These are phyloP conservation scores for Chaetomidium leptoderma DNA, from an alignment of 495 filamentous ascomycete species.

Conservation along the genomic window DNA sequence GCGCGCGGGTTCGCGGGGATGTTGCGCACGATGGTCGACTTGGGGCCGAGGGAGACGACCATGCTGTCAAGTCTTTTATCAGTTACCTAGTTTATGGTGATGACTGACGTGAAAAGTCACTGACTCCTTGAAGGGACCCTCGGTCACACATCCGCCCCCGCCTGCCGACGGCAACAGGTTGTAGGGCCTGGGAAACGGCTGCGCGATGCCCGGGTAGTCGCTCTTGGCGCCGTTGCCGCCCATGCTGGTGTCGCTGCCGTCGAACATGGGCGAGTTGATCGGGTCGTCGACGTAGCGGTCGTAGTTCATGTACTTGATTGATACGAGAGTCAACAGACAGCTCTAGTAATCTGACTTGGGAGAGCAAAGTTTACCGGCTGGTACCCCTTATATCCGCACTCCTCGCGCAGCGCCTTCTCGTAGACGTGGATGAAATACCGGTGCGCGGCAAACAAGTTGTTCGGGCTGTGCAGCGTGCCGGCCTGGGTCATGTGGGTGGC, in stretches of 20 bases:
- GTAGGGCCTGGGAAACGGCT: slow-evolving; percentile 6
- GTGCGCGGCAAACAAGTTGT: slow-evolving; percentile 64
- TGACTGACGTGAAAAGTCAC: no score
- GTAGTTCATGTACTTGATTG: slow-evolving; percentile 47
- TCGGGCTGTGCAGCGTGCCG: slow-evolving; percentile 50
- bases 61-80: slow-evolving; percentile 27
- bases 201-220: slow-evolving; percentile 11
- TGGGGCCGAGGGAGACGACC: slow-evolving; percentile 52
- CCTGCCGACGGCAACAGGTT: slow-evolving; percentile 38
- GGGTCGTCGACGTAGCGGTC: slow-evolving; percentile 39
- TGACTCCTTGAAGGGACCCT: slow-evolving; percentile 49
- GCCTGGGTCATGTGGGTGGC: slow-evolving; percentile 46
- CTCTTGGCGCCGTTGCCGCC: slow-evolving; percentile 34
- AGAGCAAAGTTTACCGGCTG: slow-evolving; percentile 28
- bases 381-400: slow-evolving; percentile 63
- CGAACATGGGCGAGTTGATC: slow-evolving; percentile 36
- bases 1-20: slow-evolving; percentile 17
- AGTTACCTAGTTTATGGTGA: no score
- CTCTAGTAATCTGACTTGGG: not conserved
- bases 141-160: slow-evolving; percentile 61
- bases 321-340: not conserved
- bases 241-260: slow-evolving; percentile 34
- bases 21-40: slow-evolving; percentile 18
- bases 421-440: slow-evolving; percentile 61
- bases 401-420: slow-evolving; percentile 62